These are phyloP conservation scores for Naganishia cerealis DNA, from an alignment of 1,284 basidiomycete species.

Conservation along the genomic window DNA sequence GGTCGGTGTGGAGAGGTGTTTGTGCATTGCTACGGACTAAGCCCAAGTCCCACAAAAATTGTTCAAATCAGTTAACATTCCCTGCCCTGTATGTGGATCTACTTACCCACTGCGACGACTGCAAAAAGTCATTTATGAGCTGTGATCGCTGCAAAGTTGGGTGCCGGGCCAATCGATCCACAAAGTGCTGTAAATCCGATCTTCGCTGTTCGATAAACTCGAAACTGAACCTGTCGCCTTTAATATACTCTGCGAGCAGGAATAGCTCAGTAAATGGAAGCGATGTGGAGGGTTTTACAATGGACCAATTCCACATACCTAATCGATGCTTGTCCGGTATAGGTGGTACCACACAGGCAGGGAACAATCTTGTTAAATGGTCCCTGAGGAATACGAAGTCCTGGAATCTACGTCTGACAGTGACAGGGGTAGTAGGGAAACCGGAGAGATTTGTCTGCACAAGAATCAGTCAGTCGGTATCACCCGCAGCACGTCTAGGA, in stretches of 20 bases:
- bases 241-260: slow-evolving; percentile 77
- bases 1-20: slow-evolving; percentile 83
- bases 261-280: neutral
- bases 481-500: neutral
- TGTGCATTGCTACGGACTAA: slow-evolving; percentile 92
- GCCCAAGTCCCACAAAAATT: neutral
- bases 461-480: neutral
- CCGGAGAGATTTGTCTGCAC: slow-evolving; percentile 49
- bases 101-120: slow-evolving; percentile 94
- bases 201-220: slow-evolving; percentile 94
- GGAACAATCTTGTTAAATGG: slow-evolving; percentile 85
- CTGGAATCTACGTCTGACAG: slow-evolving; percentile 87
- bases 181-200: slow-evolving; percentile 81
- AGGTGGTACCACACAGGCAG: slow-evolving; percentile 92
- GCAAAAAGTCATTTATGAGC: slow-evolving; percentile 85
- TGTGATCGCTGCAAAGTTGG: slow-evolving; percentile 91
- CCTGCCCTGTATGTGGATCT: neutral
- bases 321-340: slow-evolving; percentile 94
- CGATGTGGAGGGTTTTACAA: neutral
- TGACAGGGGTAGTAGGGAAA: slow-evolving; percentile 66
- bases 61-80: neutral
- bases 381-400: slow-evolving; percentile 95
- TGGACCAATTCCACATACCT: slow-evolving; percentile 60
- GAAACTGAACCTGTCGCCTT: slow-evolving; percentile 91
- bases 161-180: slow-evolving; percentile 85